These are phyloP conservation scores for Atalantia buxifolia DNA, from an alignment of 345 rosid species.

Conservation along the genomic window DNA sequence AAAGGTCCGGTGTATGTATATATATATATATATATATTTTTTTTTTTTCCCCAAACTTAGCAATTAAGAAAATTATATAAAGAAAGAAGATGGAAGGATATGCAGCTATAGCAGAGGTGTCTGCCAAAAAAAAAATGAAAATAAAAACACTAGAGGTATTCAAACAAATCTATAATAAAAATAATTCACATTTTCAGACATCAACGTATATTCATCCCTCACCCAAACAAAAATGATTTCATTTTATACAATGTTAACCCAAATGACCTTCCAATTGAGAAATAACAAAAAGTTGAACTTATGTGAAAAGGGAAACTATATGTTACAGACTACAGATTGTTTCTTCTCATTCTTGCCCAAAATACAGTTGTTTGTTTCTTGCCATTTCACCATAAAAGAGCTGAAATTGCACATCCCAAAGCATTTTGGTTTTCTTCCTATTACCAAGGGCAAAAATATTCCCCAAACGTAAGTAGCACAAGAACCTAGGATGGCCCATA, in stretches of 20 bases:
- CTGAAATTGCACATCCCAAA: background rate
- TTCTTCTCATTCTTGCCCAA: background rate
- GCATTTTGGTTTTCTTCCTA: background rate
- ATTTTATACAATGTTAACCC: background rate
- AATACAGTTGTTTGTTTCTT: background rate
- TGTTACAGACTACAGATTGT: no score
- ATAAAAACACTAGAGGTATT: background rate
- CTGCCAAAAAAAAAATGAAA: background rate
- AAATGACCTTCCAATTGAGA: background rate
- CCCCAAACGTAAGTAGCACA: background rate
- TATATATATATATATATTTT: no score
- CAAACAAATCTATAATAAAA: background rate
- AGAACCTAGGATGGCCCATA: background rate
- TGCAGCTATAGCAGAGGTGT: background rate
- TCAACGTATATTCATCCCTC: background rate
- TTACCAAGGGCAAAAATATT: background rate
- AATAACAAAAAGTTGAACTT: background rate
- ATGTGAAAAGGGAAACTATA: background rate
- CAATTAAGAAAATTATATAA: background rate
- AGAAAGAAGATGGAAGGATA: background rate
- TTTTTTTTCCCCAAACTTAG: background rate
- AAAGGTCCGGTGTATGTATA: background rate
- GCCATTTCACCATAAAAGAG: background rate
- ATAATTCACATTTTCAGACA: background rate
- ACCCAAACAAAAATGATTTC: background rate